Evolutionary conservation across 345 rosid genomes (phyloP), one percentile per base, ranked within the genome.

Genomic region (Cardamine chenopodiifolia): DNA sequence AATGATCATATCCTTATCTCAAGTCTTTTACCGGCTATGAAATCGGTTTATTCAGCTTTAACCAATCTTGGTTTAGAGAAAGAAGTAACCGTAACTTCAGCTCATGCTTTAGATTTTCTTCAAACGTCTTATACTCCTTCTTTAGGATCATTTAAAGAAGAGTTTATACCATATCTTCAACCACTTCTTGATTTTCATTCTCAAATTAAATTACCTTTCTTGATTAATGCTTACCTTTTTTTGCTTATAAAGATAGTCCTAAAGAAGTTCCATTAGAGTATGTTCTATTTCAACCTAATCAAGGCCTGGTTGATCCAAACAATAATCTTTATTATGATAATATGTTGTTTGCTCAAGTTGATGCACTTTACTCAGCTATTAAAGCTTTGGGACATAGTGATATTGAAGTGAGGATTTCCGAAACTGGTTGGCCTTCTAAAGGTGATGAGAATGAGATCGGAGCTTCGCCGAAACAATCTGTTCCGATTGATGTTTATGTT

Each of bases 341-440:
- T 56, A 95, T 92, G 98, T 61, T 95, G 84, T 95, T 81, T 69
- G 99, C 99, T 69, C 99, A 95, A 72, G 65, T 95, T 29, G 99
- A 95, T 50, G 97, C 97, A 28, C 89, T 95, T 47, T 90, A 92
- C 62, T 74, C 89, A 0, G 99, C 99, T 1, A 92, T 95, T 19
- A 82, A 81, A 49, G 83, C 89, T 8, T 54, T 90, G 87, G 99
- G 99, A 1, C 90, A 86, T 50, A 75, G 83, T 0, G 88, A 89
- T 60, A 55, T 92, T 9, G 85, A 82, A 64, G 93, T 92, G 2
- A 68, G 78, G 85, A 69, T 96, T 26, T 92, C 99, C 1, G 99
- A 96, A 80, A 96, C 99, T 8, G 99, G 99, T 1, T 96, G 99
- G 99, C 99, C 99, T 0, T 96, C 99, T 0, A 86, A 73, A 66